A percentile compares a stretch with the other conserved stretches of the same genome.
These are phyloP conservation scores for Gautieria morchelliformis DNA, from an alignment of 768 basidiomycete species.

Conservation along the genomic window DNA sequence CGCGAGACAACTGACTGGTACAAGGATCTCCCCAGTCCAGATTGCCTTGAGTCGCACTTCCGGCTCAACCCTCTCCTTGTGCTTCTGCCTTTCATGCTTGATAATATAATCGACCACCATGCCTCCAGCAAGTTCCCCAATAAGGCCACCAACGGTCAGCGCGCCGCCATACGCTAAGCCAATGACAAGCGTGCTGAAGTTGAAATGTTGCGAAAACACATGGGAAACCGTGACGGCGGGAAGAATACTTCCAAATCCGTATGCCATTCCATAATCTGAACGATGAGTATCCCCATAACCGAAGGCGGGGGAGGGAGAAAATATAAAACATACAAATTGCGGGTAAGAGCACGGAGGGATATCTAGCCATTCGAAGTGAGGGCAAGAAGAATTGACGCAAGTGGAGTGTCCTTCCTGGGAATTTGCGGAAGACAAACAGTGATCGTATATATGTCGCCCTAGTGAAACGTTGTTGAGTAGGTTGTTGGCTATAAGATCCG, in stretches of 20 bases:
- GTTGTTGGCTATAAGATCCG: slow-evolving; percentile 10
- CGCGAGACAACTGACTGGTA: slow-evolving; percentile 2
- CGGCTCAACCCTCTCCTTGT: not conserved
- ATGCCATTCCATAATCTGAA: slow-evolving; percentile 20
- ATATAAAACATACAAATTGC: slow-evolving; percentile 24
- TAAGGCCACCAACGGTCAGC: not conserved
- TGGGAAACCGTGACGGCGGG: slow-evolving; percentile 30
- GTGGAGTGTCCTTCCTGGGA: slow-evolving; percentile 20
- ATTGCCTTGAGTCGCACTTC: slow-evolving; percentile 5
- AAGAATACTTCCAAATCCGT: slow-evolving; percentile 32
- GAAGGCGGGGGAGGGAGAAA: not conserved
- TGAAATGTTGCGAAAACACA: slow-evolving; percentile 28
- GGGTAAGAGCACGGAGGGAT: slow-evolving; percentile 31
- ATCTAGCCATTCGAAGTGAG: slow-evolving; percentile 30
- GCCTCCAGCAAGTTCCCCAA: slow-evolving; percentile 6
- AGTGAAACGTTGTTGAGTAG: slow-evolving; percentile 10
- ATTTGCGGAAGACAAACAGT: slow-evolving; percentile 21
- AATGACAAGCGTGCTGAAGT: slow-evolving; percentile 23
- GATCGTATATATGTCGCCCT: slow-evolving; percentile 12
- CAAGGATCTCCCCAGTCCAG: slow-evolving; percentile 8
- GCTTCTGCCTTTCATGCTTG: not conserved
- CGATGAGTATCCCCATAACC: slow-evolving; percentile 10
- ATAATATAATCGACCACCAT: slow-evolving; percentile 3
- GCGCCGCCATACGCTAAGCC: slow-evolving; percentile 1
- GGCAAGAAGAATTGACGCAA: slow-evolving; percentile 20